These are phyloP conservation scores for Salvia splendens DNA, from an alignment of 257 asterid species.

Conservation along the genomic window DNA sequence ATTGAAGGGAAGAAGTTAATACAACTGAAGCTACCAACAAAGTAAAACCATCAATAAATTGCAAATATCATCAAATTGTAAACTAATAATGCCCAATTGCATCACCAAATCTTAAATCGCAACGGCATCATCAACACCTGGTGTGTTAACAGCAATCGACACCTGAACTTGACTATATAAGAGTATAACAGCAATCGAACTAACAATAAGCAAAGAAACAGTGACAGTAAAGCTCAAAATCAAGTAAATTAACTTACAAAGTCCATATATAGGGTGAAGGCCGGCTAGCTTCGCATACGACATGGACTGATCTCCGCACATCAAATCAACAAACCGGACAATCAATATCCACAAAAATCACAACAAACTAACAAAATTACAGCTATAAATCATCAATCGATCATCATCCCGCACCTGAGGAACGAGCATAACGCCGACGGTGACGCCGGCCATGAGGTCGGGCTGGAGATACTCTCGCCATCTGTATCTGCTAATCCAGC, in stretches of 20 bases:
- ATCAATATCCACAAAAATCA: conserved; percentile 17
- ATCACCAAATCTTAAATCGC: conserved; percentile 20
- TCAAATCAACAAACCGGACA: neutral
- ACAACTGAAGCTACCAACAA: neutral
- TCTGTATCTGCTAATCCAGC: conserved; percentile 85
- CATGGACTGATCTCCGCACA: conserved; percentile 70
- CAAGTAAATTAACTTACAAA: conserved; percentile 62
- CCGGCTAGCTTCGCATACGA: conserved; percentile 99
- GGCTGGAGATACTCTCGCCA: conserved; percentile 86
- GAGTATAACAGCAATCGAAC: neutral
- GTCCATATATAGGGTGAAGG: conserved; percentile 95
- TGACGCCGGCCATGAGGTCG: conserved; percentile 89
- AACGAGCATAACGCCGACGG: conserved; percentile 98
- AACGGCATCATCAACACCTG: conserved; percentile 2
- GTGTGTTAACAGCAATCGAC: neutral
- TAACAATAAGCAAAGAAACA: conserved; percentile 9
- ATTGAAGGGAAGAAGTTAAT: conserved; percentile 17
- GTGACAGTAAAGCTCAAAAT: neutral
- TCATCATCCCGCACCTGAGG: conserved; percentile 67
- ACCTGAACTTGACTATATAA: conserved; percentile 3
- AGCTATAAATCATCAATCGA: neutral
- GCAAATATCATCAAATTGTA: conserved; percentile 22
- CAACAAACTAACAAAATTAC: neutral
- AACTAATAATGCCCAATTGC: conserved; percentile 21
- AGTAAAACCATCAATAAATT: neutral